Percentiles rank a stretch among this genome's conserved stretches.
Conservation (phyloP, 495 filamentous ascomycete species). For the Chaetomium tenue region DNA sequence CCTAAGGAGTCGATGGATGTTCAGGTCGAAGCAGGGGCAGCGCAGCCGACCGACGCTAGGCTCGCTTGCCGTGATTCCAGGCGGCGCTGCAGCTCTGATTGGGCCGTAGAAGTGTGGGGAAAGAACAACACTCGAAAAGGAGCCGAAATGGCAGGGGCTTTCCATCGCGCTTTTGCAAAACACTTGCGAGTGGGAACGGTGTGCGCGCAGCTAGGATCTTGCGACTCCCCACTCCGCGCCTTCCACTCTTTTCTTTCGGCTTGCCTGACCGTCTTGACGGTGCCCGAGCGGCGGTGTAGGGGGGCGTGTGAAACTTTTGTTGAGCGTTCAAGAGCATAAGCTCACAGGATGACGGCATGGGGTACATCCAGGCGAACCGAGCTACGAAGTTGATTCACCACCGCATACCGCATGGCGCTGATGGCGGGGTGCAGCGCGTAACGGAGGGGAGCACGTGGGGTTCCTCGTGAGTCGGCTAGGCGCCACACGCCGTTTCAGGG, state of each 20-base stretch:
- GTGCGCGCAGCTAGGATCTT: slow-evolving; percentile 6
- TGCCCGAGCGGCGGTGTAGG: slow-evolving; percentile 11
- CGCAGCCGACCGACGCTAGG: slow-evolving; percentile 23
- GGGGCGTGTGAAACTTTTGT: slow-evolving; percentile 2
- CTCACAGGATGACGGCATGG: neutral
- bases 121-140: slow-evolving; percentile 9
- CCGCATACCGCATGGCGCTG: neutral
- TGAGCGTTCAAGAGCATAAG: neutral
- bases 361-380: neutral
- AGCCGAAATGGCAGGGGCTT: slow-evolving; percentile 19
- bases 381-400: neutral
- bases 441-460: slow-evolving; percentile 5
- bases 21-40: slow-evolving; percentile 12
- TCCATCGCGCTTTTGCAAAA: slow-evolving; percentile 5
- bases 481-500: neutral
- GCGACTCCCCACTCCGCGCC: neutral
- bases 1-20: neutral
- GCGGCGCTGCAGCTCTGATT: slow-evolving; percentile 27
- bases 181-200: neutral
- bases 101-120: slow-evolving; percentile 32
- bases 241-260: neutral
- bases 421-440: neutral
- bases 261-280: neutral
- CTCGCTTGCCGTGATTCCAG: slow-evolving; percentile 37
- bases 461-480: neutral